Evolutionary conservation across 2,329 filamentous ascomycete genomes (phyloP).

Genomic region (Aspergillus phoenicis): DNA sequence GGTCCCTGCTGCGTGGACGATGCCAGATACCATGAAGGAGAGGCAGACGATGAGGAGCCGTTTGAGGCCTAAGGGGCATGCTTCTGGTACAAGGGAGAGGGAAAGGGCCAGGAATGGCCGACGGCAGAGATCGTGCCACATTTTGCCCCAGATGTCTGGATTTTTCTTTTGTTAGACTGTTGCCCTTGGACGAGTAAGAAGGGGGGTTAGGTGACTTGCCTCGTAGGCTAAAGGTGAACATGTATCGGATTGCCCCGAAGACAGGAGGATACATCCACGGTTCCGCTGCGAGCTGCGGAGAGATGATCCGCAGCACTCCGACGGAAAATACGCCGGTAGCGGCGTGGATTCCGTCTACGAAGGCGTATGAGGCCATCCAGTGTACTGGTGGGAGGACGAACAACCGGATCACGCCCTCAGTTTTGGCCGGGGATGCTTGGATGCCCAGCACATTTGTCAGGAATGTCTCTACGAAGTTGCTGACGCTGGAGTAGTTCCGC

Average conservation of each 20-base stretch:
- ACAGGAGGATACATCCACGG: slow-evolving; percentile 24
- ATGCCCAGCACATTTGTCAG: not conserved
- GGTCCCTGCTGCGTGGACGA: slow-evolving; percentile 17
- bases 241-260: slow-evolving; percentile 16
- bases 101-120: slow-evolving; percentile 17
- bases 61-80: not conserved
- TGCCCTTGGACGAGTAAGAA: not conserved
- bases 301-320: slow-evolving; percentile 6
- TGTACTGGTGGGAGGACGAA: slow-evolving; percentile 16
- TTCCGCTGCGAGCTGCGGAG: slow-evolving; percentile 10
- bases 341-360: slow-evolving; percentile 20
- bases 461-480: not conserved
- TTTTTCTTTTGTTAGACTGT: not conserved
- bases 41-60: slow-evolving; percentile 12
- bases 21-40: slow-evolving; percentile 19
- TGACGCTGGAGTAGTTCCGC: slow-evolving; percentile 10
- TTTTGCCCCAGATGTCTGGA: slow-evolving; percentile 23
- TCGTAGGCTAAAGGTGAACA: slow-evolving; percentile 17
- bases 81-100: slow-evolving; percentile 8
- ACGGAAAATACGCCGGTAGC: slow-evolving; percentile 10
- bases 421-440: slow-evolving; percentile 3
- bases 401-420: slow-evolving; percentile 3
- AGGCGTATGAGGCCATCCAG: slow-evolving; percentile 21
- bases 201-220: slow-evolving; percentile 1
- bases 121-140: slow-evolving; percentile 25